phyloP scores from a whole-genome alignment of 768 basidiomycete genomes.

The Pleurotus sapidus region DNA sequence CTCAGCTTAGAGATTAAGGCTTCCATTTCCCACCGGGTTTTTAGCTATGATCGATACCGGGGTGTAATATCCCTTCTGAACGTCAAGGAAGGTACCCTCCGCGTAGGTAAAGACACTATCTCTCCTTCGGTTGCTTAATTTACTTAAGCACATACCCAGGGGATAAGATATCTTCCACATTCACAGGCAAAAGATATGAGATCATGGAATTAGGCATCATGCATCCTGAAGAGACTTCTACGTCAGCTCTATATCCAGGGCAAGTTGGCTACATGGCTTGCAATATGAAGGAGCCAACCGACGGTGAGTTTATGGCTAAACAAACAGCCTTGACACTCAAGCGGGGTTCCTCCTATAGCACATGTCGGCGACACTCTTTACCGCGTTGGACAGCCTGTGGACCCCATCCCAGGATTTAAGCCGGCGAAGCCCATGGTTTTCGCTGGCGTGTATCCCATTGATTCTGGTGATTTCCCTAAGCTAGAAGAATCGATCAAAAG shows the following conservation, averaged over 20 bases:
- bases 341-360: constrained; percentile 41
- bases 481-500: constrained; percentile 94
- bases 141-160: constrained; percentile 41
- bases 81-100: constrained; percentile 74
- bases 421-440: constrained; percentile 96
- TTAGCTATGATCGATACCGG: constrained; percentile 90
- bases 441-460: constrained; percentile 92
- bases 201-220: constrained; percentile 86
- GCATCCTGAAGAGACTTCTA: constrained; percentile 86
- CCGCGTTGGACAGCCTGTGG: constrained; percentile 66
- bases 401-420: constrained; percentile 88
- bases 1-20: constrained; percentile 3
- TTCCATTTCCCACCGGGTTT: constrained; percentile 11
- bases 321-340: background rate
- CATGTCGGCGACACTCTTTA: constrained; percentile 94
- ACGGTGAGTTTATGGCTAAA: constrained; percentile 45
- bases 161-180: constrained; percentile 84
- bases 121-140: background rate
- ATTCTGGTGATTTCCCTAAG: constrained; percentile 87
- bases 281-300: constrained; percentile 96
- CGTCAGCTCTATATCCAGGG: constrained; percentile 62
- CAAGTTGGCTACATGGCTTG: constrained; percentile 91
- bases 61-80: constrained; percentile 93
- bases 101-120: constrained; percentile 59
- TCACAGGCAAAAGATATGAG: constrained; percentile 87